Percentiles rank a stretch among this genome's conserved stretches.
These are phyloP conservation scores for Handroanthus guayacan DNA, from an alignment of 257 asterid species.

Conservation along the genomic window DNA sequence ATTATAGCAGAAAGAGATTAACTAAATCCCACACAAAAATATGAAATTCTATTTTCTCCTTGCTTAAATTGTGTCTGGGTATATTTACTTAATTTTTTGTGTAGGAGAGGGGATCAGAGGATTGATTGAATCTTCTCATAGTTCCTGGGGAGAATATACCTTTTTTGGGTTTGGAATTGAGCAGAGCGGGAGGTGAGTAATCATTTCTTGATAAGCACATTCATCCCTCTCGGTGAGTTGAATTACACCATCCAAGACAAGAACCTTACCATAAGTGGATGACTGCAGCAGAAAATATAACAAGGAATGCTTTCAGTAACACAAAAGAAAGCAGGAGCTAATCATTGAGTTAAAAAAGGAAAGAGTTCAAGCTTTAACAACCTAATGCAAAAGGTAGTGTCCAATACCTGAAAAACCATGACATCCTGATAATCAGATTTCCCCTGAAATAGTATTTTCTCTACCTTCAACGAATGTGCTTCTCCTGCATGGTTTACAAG, in stretches of 20 bases:
- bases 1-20: not conserved
- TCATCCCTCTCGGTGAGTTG: slow-evolving; percentile 99
- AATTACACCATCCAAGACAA: slow-evolving; percentile 96
- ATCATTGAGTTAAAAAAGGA: not conserved
- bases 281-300: slow-evolving; percentile 62
- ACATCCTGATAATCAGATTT: slow-evolving; percentile 95
- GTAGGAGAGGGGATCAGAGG: not conserved
- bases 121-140: not conserved
- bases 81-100: not conserved
- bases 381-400: slow-evolving; percentile 18
- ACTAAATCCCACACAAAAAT: not conserved
- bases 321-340: not conserved
- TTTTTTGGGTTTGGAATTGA: slow-evolving; percentile 90
- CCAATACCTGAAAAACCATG: slow-evolving; percentile 84
- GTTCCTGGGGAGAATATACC: slow-evolving; percentile 45
- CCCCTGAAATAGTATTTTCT: slow-evolving; percentile 80
- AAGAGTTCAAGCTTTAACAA: not conserved
- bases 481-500: slow-evolving; percentile 72
- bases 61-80: not conserved
- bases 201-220: slow-evolving; percentile 99
- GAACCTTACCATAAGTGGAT: slow-evolving; percentile 93
- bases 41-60: not conserved
- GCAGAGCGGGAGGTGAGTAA: slow-evolving; percentile 91
- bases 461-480: slow-evolving; percentile 97
- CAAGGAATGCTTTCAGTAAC: slow-evolving; percentile 26